Evolutionary conservation across 2,329 filamentous ascomycete genomes (phyloP), one percentile per base, ranked within the genome.

Genomic region (Colletotrichum gigasporum): DNA sequence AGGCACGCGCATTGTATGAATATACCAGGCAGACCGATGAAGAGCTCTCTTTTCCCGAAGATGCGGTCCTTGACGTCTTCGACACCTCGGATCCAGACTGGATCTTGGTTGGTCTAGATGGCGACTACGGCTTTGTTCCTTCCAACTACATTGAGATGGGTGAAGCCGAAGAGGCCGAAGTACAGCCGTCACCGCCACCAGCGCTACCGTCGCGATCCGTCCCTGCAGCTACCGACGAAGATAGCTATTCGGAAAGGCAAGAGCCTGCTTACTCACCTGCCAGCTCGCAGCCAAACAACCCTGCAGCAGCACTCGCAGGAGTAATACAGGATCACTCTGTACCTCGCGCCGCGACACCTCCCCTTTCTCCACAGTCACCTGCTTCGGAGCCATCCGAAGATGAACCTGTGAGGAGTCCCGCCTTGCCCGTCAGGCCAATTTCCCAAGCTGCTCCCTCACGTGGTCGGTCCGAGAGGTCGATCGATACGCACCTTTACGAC

Each of bases 11-110:
- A n/a, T 87, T 98, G n/a, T 99, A 95, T 82, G 96, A 99, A 77
- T 99, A 99, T 77, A 92, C 92, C 52, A 89, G 95, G 71, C 96
- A 99, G 80, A 99, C 96, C 22, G 96, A 99, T 74, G 96, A 99
- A 79, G 96, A 99, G 79, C 84, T 99, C 9, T 98, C 95, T 22
- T 98, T 99, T 75, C 87, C 92, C 50, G 96, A 99, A 81, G 94
- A 97, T 74, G 90, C 91, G 39, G 80, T 88, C 44, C 85, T 99
- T 50, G 83, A 91, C 65, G 92, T 99, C 48, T 98, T 92, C 79
- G 96, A 99, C 77, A 90, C 86, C 9, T 91, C 93, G 5, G 96
- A 99, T 76, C 93, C 93, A 12, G 96, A 99, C 79, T 99, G 96
- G 96, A 97, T 96, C 67, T 82, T 99, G 51, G 95, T 97, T 28